Evolutionary conservation across 495 filamentous ascomycete genomes (phyloP).

Genomic region (Friedmanniomyces simplex): DNA sequence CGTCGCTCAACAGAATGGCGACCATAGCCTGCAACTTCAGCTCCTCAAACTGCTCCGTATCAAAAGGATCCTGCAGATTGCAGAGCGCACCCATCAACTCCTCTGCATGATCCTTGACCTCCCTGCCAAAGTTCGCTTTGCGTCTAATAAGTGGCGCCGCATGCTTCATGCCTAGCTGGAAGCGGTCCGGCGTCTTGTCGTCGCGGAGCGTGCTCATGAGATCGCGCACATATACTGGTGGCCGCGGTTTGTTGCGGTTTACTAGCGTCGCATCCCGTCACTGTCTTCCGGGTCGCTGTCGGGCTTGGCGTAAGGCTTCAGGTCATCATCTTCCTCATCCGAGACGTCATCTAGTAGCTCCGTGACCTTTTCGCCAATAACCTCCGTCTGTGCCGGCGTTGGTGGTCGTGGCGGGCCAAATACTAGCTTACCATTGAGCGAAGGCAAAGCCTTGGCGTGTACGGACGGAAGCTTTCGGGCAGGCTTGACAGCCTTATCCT

Average conservation of each 20-base stretch:
- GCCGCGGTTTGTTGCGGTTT: slow-evolving; percentile 65
- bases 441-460: not conserved
- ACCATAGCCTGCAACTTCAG: slow-evolving; percentile 74
- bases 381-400: slow-evolving; percentile 12
- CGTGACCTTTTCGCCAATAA: slow-evolving; percentile 15
- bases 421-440: slow-evolving; percentile 11
- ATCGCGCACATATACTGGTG: slow-evolving; percentile 90
- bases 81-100: slow-evolving; percentile 67
- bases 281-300: slow-evolving; percentile 88
- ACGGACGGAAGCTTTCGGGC: not conserved
- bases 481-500: not conserved
- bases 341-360: slow-evolving; percentile 20
- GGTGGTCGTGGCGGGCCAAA: slow-evolving; percentile 14
- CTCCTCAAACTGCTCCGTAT: slow-evolving; percentile 64
- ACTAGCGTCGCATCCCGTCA: slow-evolving; percentile 86
- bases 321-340: slow-evolving; percentile 56
- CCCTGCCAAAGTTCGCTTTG: slow-evolving; percentile 78
- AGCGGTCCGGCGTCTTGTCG: slow-evolving; percentile 70
- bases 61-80: slow-evolving; percentile 71
- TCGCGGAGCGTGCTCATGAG: slow-evolving; percentile 69
- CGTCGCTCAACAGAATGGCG: slow-evolving; percentile 65
- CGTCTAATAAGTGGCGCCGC: slow-evolving; percentile 74
- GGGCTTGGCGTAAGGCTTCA: slow-evolving; percentile 77
- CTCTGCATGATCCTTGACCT: slow-evolving; percentile 72
- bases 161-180: slow-evolving; percentile 65